These are phyloP conservation scores for Aureobasidium sp. DNA, from an alignment of 2,329 filamentous ascomycete species.

Conservation along the genomic window DNA sequence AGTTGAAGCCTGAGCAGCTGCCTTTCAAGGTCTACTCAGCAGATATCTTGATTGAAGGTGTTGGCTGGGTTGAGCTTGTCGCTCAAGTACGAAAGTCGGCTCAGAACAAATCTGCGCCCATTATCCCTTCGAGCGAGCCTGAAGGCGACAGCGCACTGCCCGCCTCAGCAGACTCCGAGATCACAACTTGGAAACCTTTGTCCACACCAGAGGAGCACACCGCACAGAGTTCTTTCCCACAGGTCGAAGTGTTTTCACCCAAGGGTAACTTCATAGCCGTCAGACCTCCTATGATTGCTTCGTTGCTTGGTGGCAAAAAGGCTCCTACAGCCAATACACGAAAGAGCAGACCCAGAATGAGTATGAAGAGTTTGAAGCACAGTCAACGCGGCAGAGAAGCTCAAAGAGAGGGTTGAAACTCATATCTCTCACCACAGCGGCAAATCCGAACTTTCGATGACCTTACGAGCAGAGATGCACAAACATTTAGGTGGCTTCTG, in stretches of 20 bases:
- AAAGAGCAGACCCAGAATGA: constrained; percentile 55
- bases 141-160: neutral
- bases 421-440: too few species aligned
- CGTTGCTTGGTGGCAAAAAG: constrained; percentile 52
- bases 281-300: constrained; percentile 64
- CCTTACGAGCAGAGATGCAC: too few species aligned
- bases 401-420: neutral
- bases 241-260: constrained; percentile 78
- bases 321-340: constrained; percentile 42
- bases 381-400: constrained; percentile 15
- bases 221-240: constrained; percentile 46
- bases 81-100: constrained; percentile 60
- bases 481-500: neutral
- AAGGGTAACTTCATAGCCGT: constrained; percentile 70
- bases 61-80: constrained; percentile 86
- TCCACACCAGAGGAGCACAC: constrained; percentile 19
- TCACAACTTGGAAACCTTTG: constrained; percentile 1
- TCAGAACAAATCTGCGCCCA: neutral
- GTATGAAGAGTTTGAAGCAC: constrained; percentile 40
- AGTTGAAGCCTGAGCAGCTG: constrained; percentile 58
- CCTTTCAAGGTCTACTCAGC: constrained; percentile 73
- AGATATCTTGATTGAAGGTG: constrained; percentile 84
- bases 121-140: neutral
- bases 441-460: neutral
- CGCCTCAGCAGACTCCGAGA: neutral